Conservation (phyloP, 2,329 filamentous ascomycete genomes). For the Nigrospora osmanthi region DNA sequence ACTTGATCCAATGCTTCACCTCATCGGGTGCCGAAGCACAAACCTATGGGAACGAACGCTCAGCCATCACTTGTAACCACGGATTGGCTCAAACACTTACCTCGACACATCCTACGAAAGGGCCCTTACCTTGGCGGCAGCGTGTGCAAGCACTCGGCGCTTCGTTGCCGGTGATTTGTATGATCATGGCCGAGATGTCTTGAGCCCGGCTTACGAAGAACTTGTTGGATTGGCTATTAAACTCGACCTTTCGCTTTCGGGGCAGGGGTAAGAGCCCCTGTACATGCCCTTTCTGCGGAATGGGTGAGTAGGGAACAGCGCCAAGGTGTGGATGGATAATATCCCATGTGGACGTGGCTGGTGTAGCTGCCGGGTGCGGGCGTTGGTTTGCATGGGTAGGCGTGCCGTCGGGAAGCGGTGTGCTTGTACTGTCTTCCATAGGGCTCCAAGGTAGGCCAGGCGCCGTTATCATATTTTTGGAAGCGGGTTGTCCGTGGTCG, state of each 20-base stretch:
- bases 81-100: too few species aligned
- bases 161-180: slow-evolving; percentile 8
- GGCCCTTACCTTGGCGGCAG: background rate
- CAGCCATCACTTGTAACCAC: too few species aligned
- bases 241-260: slow-evolving; percentile 6
- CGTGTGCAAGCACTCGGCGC: slow-evolving; percentile 3
- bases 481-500: too few species aligned
- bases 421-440: too few species aligned
- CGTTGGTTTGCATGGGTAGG: too few species aligned
- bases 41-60: too few species aligned
- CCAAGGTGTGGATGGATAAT: slow-evolving; percentile 6
- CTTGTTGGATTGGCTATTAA: slow-evolving; percentile 3
- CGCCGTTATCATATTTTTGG: too few species aligned
- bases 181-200: slow-evolving; percentile 10
- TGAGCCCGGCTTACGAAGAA: slow-evolving; percentile 6
- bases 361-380: background rate
- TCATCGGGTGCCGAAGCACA: too few species aligned
- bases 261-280: slow-evolving; percentile 6
- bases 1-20: background rate
- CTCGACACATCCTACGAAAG: too few species aligned
- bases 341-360: slow-evolving; percentile 16
- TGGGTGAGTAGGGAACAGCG: slow-evolving; percentile 5
- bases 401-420: too few species aligned
- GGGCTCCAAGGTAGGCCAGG: too few species aligned
- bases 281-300: slow-evolving; percentile 5